phyloP scores from a whole-genome alignment of 257 asterid species.

The Solanum raphanifolium region DNA sequence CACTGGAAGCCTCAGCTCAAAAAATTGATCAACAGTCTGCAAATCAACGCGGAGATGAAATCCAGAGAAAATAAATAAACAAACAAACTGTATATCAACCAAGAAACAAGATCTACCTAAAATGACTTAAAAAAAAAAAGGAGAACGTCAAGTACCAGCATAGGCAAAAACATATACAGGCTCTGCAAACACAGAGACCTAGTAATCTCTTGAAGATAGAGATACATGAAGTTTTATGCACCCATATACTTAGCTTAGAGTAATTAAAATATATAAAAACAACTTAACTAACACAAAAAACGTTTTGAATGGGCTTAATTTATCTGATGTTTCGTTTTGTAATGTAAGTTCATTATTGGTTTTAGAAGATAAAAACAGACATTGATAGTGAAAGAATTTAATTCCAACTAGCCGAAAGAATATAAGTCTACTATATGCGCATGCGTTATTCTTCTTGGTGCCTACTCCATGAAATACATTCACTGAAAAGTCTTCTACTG shows the following conservation, averaged over 20 bases:
- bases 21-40: slow-evolving; percentile 96
- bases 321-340: not conserved
- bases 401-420: not conserved
- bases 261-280: not conserved
- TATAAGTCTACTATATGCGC: not conserved
- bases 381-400: not conserved
- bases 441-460: not conserved
- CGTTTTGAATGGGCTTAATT: not conserved
- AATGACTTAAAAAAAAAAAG: not conserved
- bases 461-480: not conserved
- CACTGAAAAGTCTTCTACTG: not conserved
- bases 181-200: not conserved
- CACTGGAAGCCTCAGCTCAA: slow-evolving; percentile 76
- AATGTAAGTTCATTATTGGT: not conserved
- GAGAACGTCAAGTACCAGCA: not conserved
- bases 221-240: not conserved
- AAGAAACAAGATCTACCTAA: not conserved
- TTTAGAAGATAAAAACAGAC: not conserved
- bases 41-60: slow-evolving; percentile 20
- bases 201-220: not conserved
- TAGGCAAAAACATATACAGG: not conserved
- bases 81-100: not conserved
- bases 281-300: not conserved
- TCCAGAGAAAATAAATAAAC: slow-evolving; percentile 2
- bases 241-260: not conserved